Percentiles rank a stretch among this genome's conserved stretches.
Conservation (phyloP, 2,329 filamentous ascomycete species). For the Sclerotinia borealis region DNA sequence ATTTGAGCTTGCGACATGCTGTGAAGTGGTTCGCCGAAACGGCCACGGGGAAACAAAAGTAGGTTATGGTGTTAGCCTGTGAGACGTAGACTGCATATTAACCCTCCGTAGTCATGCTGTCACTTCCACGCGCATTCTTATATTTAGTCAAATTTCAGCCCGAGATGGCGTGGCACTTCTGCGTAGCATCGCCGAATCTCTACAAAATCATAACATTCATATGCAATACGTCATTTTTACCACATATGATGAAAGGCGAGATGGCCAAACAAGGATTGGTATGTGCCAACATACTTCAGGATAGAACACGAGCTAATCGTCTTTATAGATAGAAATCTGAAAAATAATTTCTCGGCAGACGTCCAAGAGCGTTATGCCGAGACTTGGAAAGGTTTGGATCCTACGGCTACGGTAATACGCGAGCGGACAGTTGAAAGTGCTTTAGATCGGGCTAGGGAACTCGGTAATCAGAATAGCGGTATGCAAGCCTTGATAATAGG, state of each 20-base stretch:
- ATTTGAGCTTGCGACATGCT: conserved; percentile 76
- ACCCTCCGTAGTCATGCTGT: conserved; percentile 33
- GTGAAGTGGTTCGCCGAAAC: conserved; percentile 64
- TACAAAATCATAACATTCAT: conserved; percentile 7
- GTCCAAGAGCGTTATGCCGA: conserved; percentile 10
- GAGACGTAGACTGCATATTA: conserved; percentile 71
- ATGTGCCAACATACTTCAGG: background rate
- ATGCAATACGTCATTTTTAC: conserved; percentile 18
- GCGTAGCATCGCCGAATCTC: conserved; percentile 6
- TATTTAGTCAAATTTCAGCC: conserved; percentile 15
- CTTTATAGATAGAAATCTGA: conserved; percentile 8
- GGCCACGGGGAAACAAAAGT: conserved; percentile 14
- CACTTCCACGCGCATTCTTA: conserved; percentile 13
- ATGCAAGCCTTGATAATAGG: conserved; percentile 44
- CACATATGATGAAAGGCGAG: conserved; percentile 6
- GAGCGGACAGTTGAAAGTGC: conserved; percentile 49
- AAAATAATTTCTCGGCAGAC: background rate
- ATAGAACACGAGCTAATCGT: background rate
- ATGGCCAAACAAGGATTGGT: conserved; percentile 3
- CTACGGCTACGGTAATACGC: conserved; percentile 28
- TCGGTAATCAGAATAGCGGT: conserved; percentile 30
- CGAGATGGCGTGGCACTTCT: conserved; percentile 13
- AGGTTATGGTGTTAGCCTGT: conserved; percentile 24
- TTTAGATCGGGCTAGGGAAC: conserved; percentile 39
- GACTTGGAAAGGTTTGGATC: conserved; percentile 16